Evolutionary conservation across 169 alveolate species (phyloP), one percentile per base, ranked within the genome.

Genomic region (Eimeria tenella): DNA sequence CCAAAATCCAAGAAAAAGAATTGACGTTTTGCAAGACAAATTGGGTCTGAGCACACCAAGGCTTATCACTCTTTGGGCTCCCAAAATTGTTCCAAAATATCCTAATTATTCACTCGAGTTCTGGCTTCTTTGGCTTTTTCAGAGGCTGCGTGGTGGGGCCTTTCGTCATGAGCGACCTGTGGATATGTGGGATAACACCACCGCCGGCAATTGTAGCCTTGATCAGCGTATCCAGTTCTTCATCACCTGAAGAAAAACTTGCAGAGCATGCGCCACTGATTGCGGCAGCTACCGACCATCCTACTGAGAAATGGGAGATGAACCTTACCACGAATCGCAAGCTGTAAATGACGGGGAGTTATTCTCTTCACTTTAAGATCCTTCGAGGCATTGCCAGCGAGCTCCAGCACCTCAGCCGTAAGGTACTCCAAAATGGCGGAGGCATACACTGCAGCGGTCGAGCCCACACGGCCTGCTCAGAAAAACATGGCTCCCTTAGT

Each of bases 141-240:
- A 87, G 58, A 17, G 94, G 95, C 65, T 84, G 94, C 21, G 95
- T 50, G 58, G 95, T 52, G 94, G 96, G 94, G 4, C 94, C 94
- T 17, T 88, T 94, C 17, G 88, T 73, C 96, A 94, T 87, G 25
- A 94, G 93, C 73, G 94, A 89, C 93, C 91, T 84, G 95, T 99
- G 99, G 75, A 99, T 99, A 96, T 99, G 99, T 70, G 99, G 99
- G 70, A 99, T 99, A 94, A 99, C 99, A 95, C 99, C 99, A 96
- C 99, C 99, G 68, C 99, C 99, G 49, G 99, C 99, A 94, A 99
- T 99, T 21, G 99, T 99, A 13, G 99, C 99, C 96, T 98, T 99
- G 95, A 99, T 98, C 92, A 99, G 98, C 55, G 99, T 97, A 96
- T 99, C 99, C 74, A 99, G 96, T 96, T 99, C 99, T 95, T 99